These are phyloP conservation scores for Colletotrichum lupini DNA, from an alignment of 2,329 filamentous ascomycete genomes.

Conservation along the genomic window DNA sequence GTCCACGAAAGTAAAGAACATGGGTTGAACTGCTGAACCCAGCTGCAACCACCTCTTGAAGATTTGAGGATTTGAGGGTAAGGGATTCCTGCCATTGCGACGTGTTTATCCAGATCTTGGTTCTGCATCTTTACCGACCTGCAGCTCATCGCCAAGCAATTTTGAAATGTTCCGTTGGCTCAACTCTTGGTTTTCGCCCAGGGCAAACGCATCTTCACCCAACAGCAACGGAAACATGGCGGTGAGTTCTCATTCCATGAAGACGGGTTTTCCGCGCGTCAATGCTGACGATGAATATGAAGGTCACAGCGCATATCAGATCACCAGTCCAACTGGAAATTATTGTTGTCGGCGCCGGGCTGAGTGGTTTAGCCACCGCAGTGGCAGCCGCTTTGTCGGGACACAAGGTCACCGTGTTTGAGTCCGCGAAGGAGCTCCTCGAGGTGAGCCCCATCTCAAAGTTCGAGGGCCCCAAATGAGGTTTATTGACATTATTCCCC, in stretches of 20 bases:
- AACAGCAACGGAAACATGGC: not conserved
- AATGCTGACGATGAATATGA: not conserved
- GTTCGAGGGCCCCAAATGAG: not conserved
- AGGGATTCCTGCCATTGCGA: not conserved
- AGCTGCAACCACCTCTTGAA: not conserved
- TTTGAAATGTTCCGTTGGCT: slow-evolving; percentile 4
- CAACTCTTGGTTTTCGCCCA: slow-evolving; percentile 4
- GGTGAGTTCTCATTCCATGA: not conserved
- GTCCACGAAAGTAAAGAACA: not conserved
- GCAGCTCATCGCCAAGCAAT: too few species aligned
- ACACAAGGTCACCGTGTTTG: slow-evolving; percentile 54
- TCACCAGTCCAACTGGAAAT: slow-evolving; percentile 43
- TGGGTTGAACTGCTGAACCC: slow-evolving; percentile 21
- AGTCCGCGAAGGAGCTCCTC: slow-evolving; percentile 51
- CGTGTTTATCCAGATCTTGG: not conserved
- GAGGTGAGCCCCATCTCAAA: slow-evolving; percentile 44
- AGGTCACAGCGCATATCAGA: slow-evolving; percentile 11
- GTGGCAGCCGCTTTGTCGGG: slow-evolving; percentile 50
- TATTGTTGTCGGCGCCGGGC: slow-evolving; percentile 55
- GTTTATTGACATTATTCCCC: slow-evolving; percentile 16
- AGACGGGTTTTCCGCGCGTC: not conserved
- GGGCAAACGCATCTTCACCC: not conserved
- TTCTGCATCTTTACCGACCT: not conserved
- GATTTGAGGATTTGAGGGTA: not conserved
- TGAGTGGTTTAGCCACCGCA: slow-evolving; percentile 53